phyloP scores from a whole-genome alignment of 441 rosid genomes.

The Brassica hybrid region DNA sequence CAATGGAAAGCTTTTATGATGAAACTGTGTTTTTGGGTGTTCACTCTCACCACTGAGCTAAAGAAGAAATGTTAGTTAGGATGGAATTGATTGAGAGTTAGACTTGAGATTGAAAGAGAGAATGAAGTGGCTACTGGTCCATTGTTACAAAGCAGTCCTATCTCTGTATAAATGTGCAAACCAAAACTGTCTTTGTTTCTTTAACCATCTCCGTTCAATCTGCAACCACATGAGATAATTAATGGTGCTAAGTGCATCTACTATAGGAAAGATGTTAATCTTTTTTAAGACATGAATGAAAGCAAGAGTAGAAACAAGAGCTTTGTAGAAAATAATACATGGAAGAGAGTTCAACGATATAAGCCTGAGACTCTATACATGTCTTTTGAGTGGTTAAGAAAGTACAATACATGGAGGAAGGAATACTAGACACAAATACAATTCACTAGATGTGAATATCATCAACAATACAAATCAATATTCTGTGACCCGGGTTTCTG shows the following conservation, averaged over 20 bases:
- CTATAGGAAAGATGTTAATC: background rate
- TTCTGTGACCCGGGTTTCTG: constrained; percentile 11
- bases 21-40: background rate
- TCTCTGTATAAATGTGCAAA: background rate
- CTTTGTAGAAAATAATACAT: background rate
- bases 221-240: background rate
- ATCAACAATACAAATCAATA: constrained; percentile 22
- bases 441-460: constrained; percentile 30
- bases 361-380: constrained; percentile 29
- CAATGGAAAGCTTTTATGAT: background rate
- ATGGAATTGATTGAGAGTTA: background rate
- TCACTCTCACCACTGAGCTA: background rate
- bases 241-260: constrained; percentile 4
- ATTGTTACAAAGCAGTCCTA: background rate
- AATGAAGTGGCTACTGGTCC: background rate
- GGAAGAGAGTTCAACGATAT: background rate
- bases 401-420: constrained; percentile 22
- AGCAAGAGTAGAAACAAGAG: background rate
- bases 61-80: constrained; percentile 2
- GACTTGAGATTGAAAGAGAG: background rate
- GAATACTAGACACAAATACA: constrained; percentile 17
- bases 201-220: background rate
- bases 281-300: background rate
- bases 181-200: background rate
- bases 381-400: constrained; percentile 16